These are phyloP conservation scores for Pseudogymnoascus pannorum DNA, from an alignment of 2,329 filamentous ascomycete genomes.

Conservation along the genomic window DNA sequence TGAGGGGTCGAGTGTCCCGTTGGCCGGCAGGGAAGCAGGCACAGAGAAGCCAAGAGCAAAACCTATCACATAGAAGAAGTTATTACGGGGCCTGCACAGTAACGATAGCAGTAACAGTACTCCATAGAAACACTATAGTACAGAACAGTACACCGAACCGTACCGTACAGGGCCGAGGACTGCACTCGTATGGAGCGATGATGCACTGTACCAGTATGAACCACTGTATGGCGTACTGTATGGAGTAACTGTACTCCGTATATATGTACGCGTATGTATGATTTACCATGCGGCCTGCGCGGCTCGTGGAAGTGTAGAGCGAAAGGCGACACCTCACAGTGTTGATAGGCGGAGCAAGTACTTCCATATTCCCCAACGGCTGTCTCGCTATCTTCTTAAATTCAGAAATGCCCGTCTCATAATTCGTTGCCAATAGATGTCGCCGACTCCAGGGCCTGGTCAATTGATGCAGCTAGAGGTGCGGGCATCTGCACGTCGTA, in stretches of 20 bases:
- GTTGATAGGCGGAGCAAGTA: conserved; percentile 5
- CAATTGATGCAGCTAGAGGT: background rate
- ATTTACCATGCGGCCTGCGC: background rate
- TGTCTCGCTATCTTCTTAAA: background rate
- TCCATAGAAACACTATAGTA: background rate
- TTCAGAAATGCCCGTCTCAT: background rate
- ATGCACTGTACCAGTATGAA: background rate
- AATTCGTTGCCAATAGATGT: background rate
- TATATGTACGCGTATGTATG: background rate
- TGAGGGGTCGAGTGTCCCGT: conserved; percentile 7
- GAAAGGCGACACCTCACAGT: background rate
- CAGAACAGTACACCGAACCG: background rate
- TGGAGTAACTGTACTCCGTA: conserved; percentile 5
- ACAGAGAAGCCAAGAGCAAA: background rate
- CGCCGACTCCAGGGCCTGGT: conserved; percentile 1
- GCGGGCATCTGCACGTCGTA: background rate
- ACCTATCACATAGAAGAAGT: background rate
- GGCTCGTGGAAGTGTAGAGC: background rate
- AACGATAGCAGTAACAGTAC: too few species aligned
- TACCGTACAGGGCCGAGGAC: background rate
- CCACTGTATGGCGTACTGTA: background rate
- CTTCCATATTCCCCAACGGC: conserved; percentile 4
- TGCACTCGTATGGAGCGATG: background rate
- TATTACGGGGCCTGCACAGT: background rate
- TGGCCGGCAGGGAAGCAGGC: conserved; percentile 1